A percentile compares a stretch with the other conserved stretches of the same genome.
Evolutionary conservation across 2,329 filamentous ascomycete genomes (phyloP).

Genomic region (Cordyceps tenuipes): DNA sequence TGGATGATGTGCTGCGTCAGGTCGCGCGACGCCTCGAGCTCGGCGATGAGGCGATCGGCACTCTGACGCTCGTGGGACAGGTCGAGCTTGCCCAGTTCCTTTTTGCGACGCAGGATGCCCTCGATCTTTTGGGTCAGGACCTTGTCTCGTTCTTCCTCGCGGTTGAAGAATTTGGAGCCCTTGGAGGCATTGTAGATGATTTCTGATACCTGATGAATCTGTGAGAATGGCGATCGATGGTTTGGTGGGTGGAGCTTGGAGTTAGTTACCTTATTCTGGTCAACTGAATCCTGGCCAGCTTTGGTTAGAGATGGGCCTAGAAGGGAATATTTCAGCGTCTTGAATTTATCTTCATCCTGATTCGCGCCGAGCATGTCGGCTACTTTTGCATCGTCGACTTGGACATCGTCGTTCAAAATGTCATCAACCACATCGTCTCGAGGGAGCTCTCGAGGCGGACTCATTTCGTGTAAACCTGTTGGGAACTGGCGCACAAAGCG

Average conservation of each 20-base stretch:
- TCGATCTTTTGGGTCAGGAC: constrained; percentile 79
- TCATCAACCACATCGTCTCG: not conserved
- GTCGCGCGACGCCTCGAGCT: constrained; percentile 72
- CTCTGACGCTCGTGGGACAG: constrained; percentile 63
- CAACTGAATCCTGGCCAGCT: constrained; percentile 85
- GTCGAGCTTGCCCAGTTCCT: constrained; percentile 66
- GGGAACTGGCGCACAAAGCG: not conserved
- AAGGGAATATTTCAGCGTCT: constrained; percentile 78
- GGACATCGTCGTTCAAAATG: constrained; percentile 1
- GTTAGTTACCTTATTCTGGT: constrained; percentile 66
- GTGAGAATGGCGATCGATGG: not conserved
- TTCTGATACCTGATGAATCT: constrained; percentile 62
- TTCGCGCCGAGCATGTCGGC: constrained; percentile 4
- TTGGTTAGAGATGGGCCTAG: constrained; percentile 89
- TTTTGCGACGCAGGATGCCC: constrained; percentile 66
- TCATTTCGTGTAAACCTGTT: not conserved
- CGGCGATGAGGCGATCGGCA: constrained; percentile 72
- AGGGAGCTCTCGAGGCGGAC: not conserved
- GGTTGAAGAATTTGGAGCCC: constrained; percentile 91
- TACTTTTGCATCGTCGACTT: constrained; percentile 9
- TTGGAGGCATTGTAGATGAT: constrained; percentile 96
- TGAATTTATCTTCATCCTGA: constrained; percentile 27
- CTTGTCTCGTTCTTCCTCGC: constrained; percentile 77
- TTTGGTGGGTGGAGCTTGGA: not conserved
- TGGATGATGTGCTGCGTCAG: constrained; percentile 81